Evolutionary conservation across 1,284 basidiomycete species (phyloP).

Genomic region (Melampsora americana): DNA sequence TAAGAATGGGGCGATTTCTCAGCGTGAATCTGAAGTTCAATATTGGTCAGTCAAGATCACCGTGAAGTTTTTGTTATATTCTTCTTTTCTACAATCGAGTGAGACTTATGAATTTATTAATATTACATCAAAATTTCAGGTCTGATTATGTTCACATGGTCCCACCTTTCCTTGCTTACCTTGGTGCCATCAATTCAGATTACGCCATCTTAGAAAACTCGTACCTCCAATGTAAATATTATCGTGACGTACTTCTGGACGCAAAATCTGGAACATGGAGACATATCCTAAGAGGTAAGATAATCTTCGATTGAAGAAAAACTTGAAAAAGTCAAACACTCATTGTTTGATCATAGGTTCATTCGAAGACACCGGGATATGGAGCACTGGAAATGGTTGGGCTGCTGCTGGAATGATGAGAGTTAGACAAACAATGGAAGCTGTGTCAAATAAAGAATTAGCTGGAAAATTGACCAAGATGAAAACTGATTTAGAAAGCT

Average conservation of each 20-base stretch:
- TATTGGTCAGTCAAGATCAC: conserved; percentile 45
- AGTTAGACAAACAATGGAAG: conserved; percentile 68
- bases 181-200: conserved; percentile 52
- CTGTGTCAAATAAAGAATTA: conserved; percentile 55
- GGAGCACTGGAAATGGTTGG: conserved; percentile 68
- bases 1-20: conserved; percentile 51
- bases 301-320: neutral
- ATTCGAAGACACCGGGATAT: conserved; percentile 63
- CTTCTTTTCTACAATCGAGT: conserved; percentile 71
- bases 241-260: conserved; percentile 60
- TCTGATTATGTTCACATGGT: conserved; percentile 53
- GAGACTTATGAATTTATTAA: conserved; percentile 62
- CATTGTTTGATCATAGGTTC: neutral
- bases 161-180: conserved; percentile 52
- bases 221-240: conserved; percentile 73
- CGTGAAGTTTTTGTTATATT: conserved; percentile 58
- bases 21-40: conserved; percentile 44
- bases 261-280: conserved; percentile 21
- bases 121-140: conserved; percentile 14
- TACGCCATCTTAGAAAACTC: conserved; percentile 61
- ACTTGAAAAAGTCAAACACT: neutral
- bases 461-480: neutral
- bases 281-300: conserved; percentile 60
- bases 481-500: conserved; percentile 21
- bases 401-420: conserved; percentile 78